A percentile compares a stretch with the other conserved stretches of the same genome.
These are phyloP conservation scores for Petunia axillaris DNA, from an alignment of 257 asterid species.

Conservation along the genomic window DNA sequence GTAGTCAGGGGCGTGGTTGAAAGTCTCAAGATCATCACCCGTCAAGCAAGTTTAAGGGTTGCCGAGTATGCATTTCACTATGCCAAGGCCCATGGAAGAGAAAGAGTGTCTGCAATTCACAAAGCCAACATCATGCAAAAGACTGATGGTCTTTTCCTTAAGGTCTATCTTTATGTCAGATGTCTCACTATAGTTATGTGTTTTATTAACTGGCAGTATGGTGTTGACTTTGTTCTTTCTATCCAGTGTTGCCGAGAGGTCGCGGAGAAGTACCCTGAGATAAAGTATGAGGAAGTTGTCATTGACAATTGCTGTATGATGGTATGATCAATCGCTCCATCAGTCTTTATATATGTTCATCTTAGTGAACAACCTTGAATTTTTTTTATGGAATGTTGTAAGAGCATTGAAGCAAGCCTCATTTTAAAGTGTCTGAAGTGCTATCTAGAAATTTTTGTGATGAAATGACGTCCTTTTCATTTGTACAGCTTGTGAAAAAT, in stretches of 20 bases:
- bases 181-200: neutral
- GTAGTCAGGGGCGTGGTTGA: constrained; percentile 99
- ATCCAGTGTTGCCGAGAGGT: constrained; percentile 97
- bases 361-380: neutral
- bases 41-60: constrained; percentile 92
- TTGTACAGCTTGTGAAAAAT: constrained; percentile 83
- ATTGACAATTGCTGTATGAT: constrained; percentile 97
- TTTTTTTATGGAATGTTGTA: neutral
- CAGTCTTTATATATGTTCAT: constrained; percentile 21
- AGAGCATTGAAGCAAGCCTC: neutral
- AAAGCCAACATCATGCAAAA: constrained; percentile 99
- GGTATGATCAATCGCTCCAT: constrained; percentile 50
- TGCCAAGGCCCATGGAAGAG: constrained; percentile 89
- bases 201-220: constrained; percentile 25
- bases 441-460: neutral
- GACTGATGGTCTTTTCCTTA: constrained; percentile 97
- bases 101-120: constrained; percentile 95
- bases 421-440: neutral
- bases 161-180: constrained; percentile 51
- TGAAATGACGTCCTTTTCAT: constrained; percentile 11
- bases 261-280: constrained; percentile 90
- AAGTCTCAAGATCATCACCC: constrained; percentile 93
- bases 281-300: constrained; percentile 88
- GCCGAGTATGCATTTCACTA: constrained; percentile 96
- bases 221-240: constrained; percentile 35